Conservation (phyloP, 352 stramenopile genomes). For the Phytophthora sojae region DNA sequence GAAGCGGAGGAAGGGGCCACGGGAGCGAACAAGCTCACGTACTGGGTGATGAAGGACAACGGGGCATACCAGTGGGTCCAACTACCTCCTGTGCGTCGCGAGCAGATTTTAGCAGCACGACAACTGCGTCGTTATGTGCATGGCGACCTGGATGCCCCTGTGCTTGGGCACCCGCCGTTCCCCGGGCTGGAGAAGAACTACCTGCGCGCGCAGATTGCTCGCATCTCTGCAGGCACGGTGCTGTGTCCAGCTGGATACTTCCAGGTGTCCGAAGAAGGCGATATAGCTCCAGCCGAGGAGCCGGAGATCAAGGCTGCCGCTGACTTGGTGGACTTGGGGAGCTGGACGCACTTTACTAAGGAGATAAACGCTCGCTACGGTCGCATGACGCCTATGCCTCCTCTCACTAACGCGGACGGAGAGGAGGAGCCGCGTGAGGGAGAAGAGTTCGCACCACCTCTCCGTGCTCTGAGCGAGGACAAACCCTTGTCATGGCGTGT, state of each 20-base stretch:
- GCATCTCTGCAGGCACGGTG: constrained; percentile 83
- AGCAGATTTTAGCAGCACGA: constrained; percentile 82
- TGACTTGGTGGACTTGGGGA: constrained; percentile 74
- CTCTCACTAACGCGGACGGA: constrained; percentile 75
- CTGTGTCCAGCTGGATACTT: constrained; percentile 90
- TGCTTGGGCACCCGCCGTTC: constrained; percentile 89
- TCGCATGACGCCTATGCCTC: constrained; percentile 71
- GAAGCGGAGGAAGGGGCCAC: constrained; percentile 70
- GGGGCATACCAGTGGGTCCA: constrained; percentile 85
- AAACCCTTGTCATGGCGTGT: constrained; percentile 75
- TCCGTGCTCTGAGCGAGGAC: constrained; percentile 76
- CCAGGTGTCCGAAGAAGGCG: constrained; percentile 71
- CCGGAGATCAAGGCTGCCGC: constrained; percentile 78
- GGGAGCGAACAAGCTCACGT: constrained; percentile 91
- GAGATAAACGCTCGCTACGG: constrained; percentile 89
- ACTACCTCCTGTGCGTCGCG: constrained; percentile 74
- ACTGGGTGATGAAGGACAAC: constrained; percentile 90
- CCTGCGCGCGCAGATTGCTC: constrained; percentile 90
- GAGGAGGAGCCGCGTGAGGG: constrained; percentile 75
- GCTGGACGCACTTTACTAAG: constrained; percentile 90
- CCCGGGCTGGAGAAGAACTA: constrained; percentile 88
- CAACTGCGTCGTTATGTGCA: constrained; percentile 85
- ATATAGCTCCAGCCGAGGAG: constrained; percentile 73
- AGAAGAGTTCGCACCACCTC: constrained; percentile 67
- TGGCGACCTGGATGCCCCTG: constrained; percentile 82